Base-by-base conservation (phyloP, 2,329 filamentous ascomycete genomes). In the Fusarium continuum region DNA sequence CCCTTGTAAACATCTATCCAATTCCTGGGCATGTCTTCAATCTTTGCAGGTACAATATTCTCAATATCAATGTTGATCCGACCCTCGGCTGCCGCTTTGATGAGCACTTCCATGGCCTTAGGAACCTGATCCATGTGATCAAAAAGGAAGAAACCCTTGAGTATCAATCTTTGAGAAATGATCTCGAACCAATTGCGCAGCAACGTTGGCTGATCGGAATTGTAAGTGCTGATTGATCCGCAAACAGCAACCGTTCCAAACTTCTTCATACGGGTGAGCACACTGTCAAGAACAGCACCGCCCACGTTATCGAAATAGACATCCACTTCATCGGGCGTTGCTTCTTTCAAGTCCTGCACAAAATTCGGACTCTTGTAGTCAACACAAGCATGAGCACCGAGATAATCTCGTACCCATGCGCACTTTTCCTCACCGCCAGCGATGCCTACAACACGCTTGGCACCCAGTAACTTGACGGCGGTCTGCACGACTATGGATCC, bases 391-490 rank as follows among this genome's bases (percentile, higher is more conserved):
- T 44, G 44, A 64, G 61, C 65, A 3, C 57, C 57, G 6, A 65
- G 52, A 31, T 59, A 22, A 3, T 65, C 36, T 39, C 45, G 38
- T 0, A 68, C 65, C 65, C 61, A 68, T 2, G 50, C 39, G 10
- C 65, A 67, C 55, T 67, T 68, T 26, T 67, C 65, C 8, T 50
- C 40, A 7, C 52, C 29, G 14, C 65, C 61, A 13, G 64, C 65
- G 28, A 67, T 67, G 13, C 64, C 64, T 5, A 68, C 47, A 14
- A 68, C 64, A 1, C 51, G 50, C 45, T 60, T 65, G 3, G 61
- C 63, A 9, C 64, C 61, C 0, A 67, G 40, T 1, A 65, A n/a
- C 29, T 65, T 65, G 10, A 53, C 61, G 1, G 65, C 64, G 8
- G 57, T 59, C 25, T 68, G 55, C 4, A 59, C 40, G 3, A 9